A percentile compares a stretch with the other conserved stretches of the same genome.
Evolutionary conservation across 345 rosid species (phyloP).

Genomic region (Citrus reticulata): DNA sequence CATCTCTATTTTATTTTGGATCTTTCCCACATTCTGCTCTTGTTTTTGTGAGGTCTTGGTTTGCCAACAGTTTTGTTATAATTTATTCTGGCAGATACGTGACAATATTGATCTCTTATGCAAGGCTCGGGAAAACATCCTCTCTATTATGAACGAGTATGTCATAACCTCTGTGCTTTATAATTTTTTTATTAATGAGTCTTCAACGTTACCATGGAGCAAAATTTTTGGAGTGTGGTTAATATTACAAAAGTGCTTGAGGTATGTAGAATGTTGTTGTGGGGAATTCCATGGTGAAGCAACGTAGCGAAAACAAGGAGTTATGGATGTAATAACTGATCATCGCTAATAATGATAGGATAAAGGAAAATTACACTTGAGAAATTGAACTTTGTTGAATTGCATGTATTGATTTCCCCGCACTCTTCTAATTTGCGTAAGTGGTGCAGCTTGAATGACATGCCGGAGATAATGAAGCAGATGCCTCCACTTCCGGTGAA

Average conservation of each 20-base stretch:
- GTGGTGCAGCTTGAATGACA: conserved; percentile 65
- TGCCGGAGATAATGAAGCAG: conserved; percentile 84
- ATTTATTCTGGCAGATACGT: conserved; percentile 45
- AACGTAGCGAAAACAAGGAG: background rate
- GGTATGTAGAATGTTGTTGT: background rate
- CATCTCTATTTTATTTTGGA: background rate
- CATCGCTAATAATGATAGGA: background rate
- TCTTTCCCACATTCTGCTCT: background rate
- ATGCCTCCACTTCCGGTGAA: conserved; percentile 87
- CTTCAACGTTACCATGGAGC: background rate
- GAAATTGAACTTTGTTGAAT: background rate
- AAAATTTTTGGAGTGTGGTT: background rate
- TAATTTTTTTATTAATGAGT: conserved; percentile 4
- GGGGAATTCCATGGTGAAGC: background rate
- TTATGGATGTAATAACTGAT: too few relatives aligned
- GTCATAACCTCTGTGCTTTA: conserved; percentile 14
- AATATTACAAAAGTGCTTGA: background rate
- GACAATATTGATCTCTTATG: conserved; percentile 58
- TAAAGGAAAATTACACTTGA: background rate
- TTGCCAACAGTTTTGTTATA: background rate
- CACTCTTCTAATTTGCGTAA: conserved; percentile 13
- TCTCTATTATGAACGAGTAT: conserved; percentile 69
- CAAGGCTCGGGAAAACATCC: conserved; percentile 69
- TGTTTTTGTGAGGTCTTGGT: background rate
- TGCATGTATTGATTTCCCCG: background rate